Percentiles rank a stretch among this genome's conserved stretches.
Evolutionary conservation across 2,329 filamentous ascomycete genomes (phyloP).

Genomic region (Penicillium nordicum): DNA sequence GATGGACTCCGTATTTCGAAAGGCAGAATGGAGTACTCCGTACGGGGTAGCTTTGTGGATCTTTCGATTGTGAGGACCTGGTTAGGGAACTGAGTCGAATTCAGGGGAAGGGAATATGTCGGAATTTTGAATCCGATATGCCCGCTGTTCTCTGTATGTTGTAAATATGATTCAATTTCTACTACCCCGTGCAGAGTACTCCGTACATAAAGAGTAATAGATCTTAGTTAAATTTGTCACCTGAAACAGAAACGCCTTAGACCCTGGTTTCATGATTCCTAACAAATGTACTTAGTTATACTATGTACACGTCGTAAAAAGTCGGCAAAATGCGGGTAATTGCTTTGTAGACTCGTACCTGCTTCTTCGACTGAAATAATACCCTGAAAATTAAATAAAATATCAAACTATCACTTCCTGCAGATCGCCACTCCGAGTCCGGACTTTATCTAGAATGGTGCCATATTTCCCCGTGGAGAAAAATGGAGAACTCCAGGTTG

Average conservation of each 20-base stretch:
- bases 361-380: not conserved
- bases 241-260: constrained; percentile 13
- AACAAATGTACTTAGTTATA: not conserved
- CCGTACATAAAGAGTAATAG: not conserved
- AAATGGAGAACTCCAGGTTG: constrained; percentile 2
- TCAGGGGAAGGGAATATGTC: not conserved
- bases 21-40: not conserved
- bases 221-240: constrained; percentile 2
- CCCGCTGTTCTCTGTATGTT: not conserved
- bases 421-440: constrained; percentile 19
- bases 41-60: not conserved
- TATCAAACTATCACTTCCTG: constrained; percentile 2
- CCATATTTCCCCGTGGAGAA: constrained; percentile 22
- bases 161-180: not conserved
- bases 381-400: not conserved
- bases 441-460: constrained; percentile 16
- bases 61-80: not conserved
- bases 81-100: constrained; percentile 12
- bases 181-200: not conserved
- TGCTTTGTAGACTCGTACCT: not conserved
- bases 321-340: constrained; percentile 25
- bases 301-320: not conserved
- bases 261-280: not conserved
- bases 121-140: constrained; percentile 11
- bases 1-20: not conserved